Conservation (phyloP, 2,329 filamentous ascomycete genomes). For the Cyphellophora attinorum region DNA sequence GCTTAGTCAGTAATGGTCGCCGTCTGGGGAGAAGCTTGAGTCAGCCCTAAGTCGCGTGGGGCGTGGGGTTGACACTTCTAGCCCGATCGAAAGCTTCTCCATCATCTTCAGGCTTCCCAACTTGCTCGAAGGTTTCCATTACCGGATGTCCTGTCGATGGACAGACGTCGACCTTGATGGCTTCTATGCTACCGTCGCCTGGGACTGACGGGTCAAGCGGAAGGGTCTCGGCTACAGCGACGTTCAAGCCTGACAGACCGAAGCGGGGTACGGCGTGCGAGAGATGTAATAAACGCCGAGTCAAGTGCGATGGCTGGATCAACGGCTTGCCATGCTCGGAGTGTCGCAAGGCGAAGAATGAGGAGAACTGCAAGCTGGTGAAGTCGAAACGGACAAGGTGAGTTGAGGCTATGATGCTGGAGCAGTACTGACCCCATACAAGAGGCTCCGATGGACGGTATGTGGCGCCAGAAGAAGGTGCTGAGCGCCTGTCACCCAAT, state of each 20-base stretch:
- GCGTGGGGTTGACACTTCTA: too few species aligned
- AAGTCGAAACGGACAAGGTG: slow-evolving; percentile 6
- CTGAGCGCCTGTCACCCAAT: not conserved
- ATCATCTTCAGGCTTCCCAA: too few species aligned
- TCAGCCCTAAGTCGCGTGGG: too few species aligned
- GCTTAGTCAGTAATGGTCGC: too few species aligned
- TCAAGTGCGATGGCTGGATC: slow-evolving; percentile 5
- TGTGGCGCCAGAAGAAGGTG: not conserved
- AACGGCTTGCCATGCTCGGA: slow-evolving; percentile 4
- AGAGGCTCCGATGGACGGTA: not conserved
- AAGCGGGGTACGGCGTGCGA: slow-evolving; percentile 4
- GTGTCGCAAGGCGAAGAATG: slow-evolving; percentile 3
- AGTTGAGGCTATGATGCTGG: not conserved
- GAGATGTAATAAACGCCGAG: slow-evolving; percentile 3
- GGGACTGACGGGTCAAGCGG: too few species aligned
- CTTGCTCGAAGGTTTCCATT: too few species aligned
- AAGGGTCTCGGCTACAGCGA: too few species aligned
- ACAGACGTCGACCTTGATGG: too few species aligned
- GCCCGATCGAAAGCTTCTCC: too few species aligned
- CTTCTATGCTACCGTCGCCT: too few species aligned
- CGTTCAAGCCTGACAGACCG: not conserved
- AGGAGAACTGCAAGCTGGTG: slow-evolving; percentile 3
- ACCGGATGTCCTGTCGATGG: too few species aligned
- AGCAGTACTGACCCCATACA: slow-evolving; percentile 1
- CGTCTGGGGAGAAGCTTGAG: too few species aligned